Evolutionary conservation across 345 rosid species (phyloP).

Genomic region (Barbarea vulgaris): DNA sequence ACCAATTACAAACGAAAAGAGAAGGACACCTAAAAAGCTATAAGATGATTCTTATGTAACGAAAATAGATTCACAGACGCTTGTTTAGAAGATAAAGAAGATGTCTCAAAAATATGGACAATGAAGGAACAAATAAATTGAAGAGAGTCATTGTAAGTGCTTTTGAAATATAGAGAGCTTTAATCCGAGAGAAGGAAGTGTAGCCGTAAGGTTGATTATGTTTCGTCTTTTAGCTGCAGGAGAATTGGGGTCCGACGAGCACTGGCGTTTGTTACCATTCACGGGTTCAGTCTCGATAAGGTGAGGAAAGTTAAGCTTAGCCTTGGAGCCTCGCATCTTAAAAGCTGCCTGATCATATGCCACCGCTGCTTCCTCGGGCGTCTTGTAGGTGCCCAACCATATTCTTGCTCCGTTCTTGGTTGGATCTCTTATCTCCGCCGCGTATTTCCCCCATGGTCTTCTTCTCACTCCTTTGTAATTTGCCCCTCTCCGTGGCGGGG

Average conservation of each 20-base stretch:
- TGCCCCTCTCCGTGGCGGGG: slow-evolving; percentile 23
- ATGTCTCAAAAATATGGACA: background rate
- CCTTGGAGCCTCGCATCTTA: slow-evolving; percentile 41
- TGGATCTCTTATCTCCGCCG: slow-evolving; percentile 50
- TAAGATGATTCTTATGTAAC: no score
- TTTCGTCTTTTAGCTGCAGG: slow-evolving; percentile 21
- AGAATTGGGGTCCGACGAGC: slow-evolving; percentile 18
- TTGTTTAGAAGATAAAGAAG: no score
- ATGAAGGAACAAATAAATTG: background rate
- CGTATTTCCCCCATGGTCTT: slow-evolving; percentile 56
- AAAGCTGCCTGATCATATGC: slow-evolving; percentile 42
- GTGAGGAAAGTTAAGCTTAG: slow-evolving; percentile 47
- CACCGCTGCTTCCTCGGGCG: slow-evolving; percentile 41
- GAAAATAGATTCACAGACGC: no score
- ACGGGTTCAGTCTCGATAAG: slow-evolving; percentile 28
- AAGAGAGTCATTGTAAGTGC: background rate
- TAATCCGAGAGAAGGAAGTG: slow-evolving; percentile 30
- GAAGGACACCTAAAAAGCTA: no score
- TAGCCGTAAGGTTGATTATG: slow-evolving; percentile 30
- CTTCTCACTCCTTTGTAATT: slow-evolving; percentile 44
- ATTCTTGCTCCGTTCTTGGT: slow-evolving; percentile 46
- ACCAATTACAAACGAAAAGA: no score
- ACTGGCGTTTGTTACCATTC: slow-evolving; percentile 42
- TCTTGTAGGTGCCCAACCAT: slow-evolving; percentile 59
- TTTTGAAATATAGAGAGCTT: slow-evolving; percentile 13